Evolutionary conservation across 176 grass and related monocot species (phyloP).

Genomic region (Phoenix dactylifera): DNA sequence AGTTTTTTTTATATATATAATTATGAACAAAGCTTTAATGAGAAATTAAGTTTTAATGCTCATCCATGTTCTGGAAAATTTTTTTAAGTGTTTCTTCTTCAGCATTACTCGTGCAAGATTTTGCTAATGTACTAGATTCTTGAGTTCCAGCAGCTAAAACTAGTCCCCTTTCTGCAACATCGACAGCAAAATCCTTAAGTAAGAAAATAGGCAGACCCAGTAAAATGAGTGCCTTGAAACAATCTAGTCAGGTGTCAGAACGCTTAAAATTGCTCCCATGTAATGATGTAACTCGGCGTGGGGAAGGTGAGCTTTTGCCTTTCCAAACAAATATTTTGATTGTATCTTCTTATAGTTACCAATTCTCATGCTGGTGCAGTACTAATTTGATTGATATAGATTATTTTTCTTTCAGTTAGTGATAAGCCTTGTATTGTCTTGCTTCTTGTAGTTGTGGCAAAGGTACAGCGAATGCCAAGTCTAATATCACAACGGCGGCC

Average conservation of each 20-base stretch:
- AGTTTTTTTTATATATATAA: no score
- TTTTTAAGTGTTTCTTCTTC: not conserved
- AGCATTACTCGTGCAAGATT: no score
- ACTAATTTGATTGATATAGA: no score
- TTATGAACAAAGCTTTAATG: no score
- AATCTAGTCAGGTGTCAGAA: constrained; percentile 12
- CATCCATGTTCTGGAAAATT: no score
- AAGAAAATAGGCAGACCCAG: constrained; percentile 1
- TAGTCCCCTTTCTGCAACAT: not conserved
- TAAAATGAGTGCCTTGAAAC: not conserved
- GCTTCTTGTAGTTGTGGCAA: constrained; percentile 28
- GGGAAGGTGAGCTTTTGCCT: constrained; percentile 30
- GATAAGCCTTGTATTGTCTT: no score
- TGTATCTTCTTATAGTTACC: no score
- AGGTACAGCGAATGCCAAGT: constrained; percentile 29
- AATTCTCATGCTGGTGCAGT: no score
- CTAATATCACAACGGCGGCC: constrained; percentile 55
- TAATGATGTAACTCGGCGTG: constrained; percentile 18
- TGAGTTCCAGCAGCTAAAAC: not conserved
- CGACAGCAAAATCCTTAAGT: constrained; percentile 7
- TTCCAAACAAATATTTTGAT: not conserved
- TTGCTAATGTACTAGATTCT: no score
- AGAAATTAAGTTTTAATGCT: no score
- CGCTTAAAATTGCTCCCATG: constrained; percentile 9
- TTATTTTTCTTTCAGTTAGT: no score